Evolutionary conservation across 805 yeast genomes (phyloP).

Genomic region (Grigorovia humatica): DNA sequence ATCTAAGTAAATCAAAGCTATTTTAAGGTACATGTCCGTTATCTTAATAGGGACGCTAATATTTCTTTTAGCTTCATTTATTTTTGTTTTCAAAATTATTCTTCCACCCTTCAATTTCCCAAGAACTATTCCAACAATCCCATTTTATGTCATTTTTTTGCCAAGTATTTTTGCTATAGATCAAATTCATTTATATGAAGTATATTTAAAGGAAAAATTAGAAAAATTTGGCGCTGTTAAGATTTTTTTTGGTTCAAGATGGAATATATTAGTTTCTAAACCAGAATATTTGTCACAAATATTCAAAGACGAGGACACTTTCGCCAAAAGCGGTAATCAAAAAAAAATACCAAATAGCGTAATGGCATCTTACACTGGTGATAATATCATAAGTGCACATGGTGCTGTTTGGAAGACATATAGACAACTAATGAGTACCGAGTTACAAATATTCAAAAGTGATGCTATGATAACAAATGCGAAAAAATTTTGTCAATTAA

Average conservation of each 20-base stretch:
- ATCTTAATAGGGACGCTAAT: background rate
- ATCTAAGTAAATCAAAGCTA: background rate
- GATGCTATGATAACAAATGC: constrained; percentile 33
- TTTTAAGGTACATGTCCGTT: background rate
- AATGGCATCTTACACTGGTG: constrained; percentile 47
- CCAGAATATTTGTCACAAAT: constrained; percentile 39
- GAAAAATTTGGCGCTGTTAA: constrained; percentile 49
- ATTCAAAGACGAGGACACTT: constrained; percentile 39
- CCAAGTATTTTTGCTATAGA: constrained; percentile 36
- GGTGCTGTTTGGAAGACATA: constrained; percentile 42
- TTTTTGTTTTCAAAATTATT: constrained; percentile 10
- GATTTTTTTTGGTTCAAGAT: constrained; percentile 48
- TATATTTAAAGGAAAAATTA: constrained; percentile 34
- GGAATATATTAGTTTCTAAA: constrained; percentile 45
- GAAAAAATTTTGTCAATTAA: constrained; percentile 23
- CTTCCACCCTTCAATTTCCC: constrained; percentile 46
- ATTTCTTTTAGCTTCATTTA: background rate
- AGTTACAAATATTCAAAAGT: constrained; percentile 40
- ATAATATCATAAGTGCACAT: constrained; percentile 50
- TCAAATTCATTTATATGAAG: constrained; percentile 37
- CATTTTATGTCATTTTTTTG: constrained; percentile 46
- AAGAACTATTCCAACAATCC: constrained; percentile 46
- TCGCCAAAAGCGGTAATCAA: constrained; percentile 52
- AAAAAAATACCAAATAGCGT: constrained; percentile 47
- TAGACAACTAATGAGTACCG: constrained; percentile 35